These are phyloP conservation scores for Penicillium robsamsonii DNA, from an alignment of 495 filamentous ascomycete genomes.

Conservation along the genomic window DNA sequence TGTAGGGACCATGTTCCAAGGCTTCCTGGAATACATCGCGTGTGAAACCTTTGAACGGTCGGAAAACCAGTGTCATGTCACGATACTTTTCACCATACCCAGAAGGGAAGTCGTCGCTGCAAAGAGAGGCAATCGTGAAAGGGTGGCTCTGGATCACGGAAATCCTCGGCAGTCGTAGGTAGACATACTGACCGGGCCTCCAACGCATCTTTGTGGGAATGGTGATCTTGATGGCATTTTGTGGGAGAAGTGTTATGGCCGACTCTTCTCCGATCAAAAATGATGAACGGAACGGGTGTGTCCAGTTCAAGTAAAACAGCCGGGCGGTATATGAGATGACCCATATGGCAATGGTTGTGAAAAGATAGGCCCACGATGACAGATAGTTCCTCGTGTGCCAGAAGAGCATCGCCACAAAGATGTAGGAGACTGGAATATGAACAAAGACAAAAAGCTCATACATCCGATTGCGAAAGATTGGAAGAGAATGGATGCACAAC, in stretches of 20 bases:
- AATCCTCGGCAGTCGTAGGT: conserved; percentile 88
- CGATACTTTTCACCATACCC: conserved; percentile 81
- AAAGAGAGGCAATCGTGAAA: conserved; percentile 89
- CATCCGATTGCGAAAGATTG: conserved; percentile 57
- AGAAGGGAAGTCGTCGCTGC: conserved; percentile 84
- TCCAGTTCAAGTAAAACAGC: conserved; percentile 80
- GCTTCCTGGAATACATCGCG: conserved; percentile 73
- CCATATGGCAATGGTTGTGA: conserved; percentile 79
- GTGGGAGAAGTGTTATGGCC: conserved; percentile 79
- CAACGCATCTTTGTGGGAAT: conserved; percentile 90
- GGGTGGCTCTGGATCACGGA: conserved; percentile 89
- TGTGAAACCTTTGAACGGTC: conserved; percentile 88
- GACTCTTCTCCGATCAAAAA: conserved; percentile 87
- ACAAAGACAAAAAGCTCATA: conserved; percentile 84
- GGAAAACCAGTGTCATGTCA: conserved; percentile 87
- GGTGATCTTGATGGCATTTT: conserved; percentile 90
- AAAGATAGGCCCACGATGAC: conserved; percentile 88
- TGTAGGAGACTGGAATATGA: conserved; percentile 77
- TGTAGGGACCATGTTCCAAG: conserved; percentile 75
- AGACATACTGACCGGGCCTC: conserved; percentile 93
- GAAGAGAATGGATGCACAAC: conserved; percentile 80
- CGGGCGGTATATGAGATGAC: conserved; percentile 60
- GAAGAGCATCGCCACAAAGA: conserved; percentile 83
- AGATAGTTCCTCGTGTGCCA: conserved; percentile 96
- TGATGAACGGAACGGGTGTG: conserved; percentile 68